These are phyloP conservation scores for Kodamaea alishanica DNA, from an alignment of 1,139 yeast species.

Conservation along the genomic window DNA sequence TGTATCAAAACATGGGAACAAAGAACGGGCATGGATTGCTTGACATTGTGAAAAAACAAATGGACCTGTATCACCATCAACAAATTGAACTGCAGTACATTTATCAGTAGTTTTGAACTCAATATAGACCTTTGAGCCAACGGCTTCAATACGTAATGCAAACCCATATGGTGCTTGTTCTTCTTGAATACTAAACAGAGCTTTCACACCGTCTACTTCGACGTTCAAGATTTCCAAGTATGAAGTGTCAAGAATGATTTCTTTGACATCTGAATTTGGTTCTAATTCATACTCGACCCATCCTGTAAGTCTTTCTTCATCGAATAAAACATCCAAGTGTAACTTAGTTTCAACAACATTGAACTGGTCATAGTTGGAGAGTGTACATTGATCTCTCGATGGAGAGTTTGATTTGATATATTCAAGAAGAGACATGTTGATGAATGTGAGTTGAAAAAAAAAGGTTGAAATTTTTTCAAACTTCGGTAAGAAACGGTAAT, in stretches of 20 bases:
- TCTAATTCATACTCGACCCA: conserved; percentile 23
- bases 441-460: neutral
- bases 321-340: conserved; percentile 28
- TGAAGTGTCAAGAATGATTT: conserved; percentile 32
- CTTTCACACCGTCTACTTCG: conserved; percentile 20
- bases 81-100: conserved; percentile 41
- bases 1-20: conserved; percentile 44
- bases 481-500: too few relatives aligned
- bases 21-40: conserved; percentile 41
- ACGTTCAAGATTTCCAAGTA: conserved; percentile 23
- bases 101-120: conserved; percentile 31
- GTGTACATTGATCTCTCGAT: conserved; percentile 16
- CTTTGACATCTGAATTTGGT: conserved; percentile 8
- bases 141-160: conserved; percentile 20
- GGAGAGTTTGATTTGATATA: conserved; percentile 6
- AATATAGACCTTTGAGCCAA: conserved; percentile 15
- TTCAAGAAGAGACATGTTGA: conserved; percentile 2
- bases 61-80: conserved; percentile 37
- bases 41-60: conserved; percentile 44
- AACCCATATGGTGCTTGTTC: conserved; percentile 31
- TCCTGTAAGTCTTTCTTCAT: conserved; percentile 26
- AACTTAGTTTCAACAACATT: conserved; percentile 21
- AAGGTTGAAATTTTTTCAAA: neutral
- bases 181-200: conserved; percentile 16
- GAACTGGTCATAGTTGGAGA: conserved; percentile 17